Base-by-base conservation (phyloP, 345 rosid genomes). In the Corymbia maculata region DNA sequence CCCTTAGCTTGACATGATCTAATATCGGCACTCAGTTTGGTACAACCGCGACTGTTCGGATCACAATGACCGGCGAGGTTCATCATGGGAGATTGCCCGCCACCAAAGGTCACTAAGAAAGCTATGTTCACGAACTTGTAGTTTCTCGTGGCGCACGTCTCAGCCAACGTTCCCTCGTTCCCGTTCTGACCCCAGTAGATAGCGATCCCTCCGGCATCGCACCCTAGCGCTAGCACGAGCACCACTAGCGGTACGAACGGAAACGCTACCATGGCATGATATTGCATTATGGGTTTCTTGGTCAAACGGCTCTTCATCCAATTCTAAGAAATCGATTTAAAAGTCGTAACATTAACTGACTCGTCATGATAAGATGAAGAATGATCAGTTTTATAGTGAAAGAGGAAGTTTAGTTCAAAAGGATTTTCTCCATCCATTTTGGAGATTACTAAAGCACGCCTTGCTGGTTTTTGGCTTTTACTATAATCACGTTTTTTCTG, bases 31-130 rank as follows among this genome's bases (percentile, higher is more conserved):
- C 15, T 59, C 66, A 59, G 12, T 24, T n/a, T 1, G 30, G 66
- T 59, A 59, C 7, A 59, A n/a, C 66, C 0, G 13, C 26, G 66
- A 59, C 30, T 59, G 30, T 10, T 24, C 15, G 30, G 7, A 59
- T 26, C 7, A 11, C 93, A 94, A 90, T 94, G 95, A 17, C 97
- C 97, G 44, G 94, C 94, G 21, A 95, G 94, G 90, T 94, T 93
- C 75, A 94, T 87, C 75, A 14, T 87, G 11, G 97, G 95, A 88
- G 89, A 88, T 64, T 85, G 92, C 5, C 95, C 93, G 9, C 80
- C 89, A 79, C 96, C 97, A 16, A 93, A 95, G 51, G 88, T 90
- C 87, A 89, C 86, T 55, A 95, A 95, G 88, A 95, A 94, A 12
- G 94, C 92, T 11, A 95, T 50, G 90, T 91, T 95, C 47, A 95